phyloP scores from a whole-genome alignment of 805 yeast genomes.

The Monosporozyma siamensis region DNA sequence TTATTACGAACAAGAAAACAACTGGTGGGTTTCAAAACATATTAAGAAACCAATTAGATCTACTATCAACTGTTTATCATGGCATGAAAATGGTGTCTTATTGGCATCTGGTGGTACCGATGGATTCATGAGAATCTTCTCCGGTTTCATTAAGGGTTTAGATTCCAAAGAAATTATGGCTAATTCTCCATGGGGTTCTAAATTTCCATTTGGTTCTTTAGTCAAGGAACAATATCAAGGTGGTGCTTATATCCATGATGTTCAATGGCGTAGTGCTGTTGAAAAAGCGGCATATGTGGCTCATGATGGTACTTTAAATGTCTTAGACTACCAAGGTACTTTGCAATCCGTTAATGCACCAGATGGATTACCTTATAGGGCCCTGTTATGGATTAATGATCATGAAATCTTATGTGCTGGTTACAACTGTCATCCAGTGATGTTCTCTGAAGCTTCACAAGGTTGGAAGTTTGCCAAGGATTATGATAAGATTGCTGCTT shows the following conservation, averaged over 20 bases:
- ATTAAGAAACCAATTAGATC: slow-evolving; percentile 91
- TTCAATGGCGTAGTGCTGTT: slow-evolving; percentile 73
- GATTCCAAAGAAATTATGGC: slow-evolving; percentile 47
- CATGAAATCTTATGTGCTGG: slow-evolving; percentile 78
- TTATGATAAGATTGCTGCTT: slow-evolving; percentile 40
- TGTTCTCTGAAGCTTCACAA: slow-evolving; percentile 60
- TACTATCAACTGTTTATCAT: slow-evolving; percentile 69
- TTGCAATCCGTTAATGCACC: slow-evolving; percentile 20
- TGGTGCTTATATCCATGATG: slow-evolving; percentile 90
- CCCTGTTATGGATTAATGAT: slow-evolving; percentile 62
- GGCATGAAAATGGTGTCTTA: slow-evolving; percentile 91
- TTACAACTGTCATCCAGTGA: slow-evolving; percentile 82
- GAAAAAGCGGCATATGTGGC: slow-evolving; percentile 71
- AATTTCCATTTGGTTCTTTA: slow-evolving; percentile 86
- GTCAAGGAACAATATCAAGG: slow-evolving; percentile 41
- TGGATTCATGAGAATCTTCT: slow-evolving; percentile 83
- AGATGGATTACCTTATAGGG: slow-evolving; percentile 63
- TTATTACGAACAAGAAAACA: slow-evolving; percentile 90
- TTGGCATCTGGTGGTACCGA: slow-evolving; percentile 89
- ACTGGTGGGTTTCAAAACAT: slow-evolving; percentile 99
- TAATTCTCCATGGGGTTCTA: slow-evolving; percentile 84
- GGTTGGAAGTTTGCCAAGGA: slow-evolving; percentile 54
- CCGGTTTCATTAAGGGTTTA: slow-evolving; percentile 80
- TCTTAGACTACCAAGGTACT: slow-evolving; percentile 49
- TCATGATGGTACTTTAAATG: slow-evolving; percentile 76